These are phyloP conservation scores for Exophiala sp. DNA, from an alignment of 2,329 filamentous ascomycete species.

Conservation along the genomic window DNA sequence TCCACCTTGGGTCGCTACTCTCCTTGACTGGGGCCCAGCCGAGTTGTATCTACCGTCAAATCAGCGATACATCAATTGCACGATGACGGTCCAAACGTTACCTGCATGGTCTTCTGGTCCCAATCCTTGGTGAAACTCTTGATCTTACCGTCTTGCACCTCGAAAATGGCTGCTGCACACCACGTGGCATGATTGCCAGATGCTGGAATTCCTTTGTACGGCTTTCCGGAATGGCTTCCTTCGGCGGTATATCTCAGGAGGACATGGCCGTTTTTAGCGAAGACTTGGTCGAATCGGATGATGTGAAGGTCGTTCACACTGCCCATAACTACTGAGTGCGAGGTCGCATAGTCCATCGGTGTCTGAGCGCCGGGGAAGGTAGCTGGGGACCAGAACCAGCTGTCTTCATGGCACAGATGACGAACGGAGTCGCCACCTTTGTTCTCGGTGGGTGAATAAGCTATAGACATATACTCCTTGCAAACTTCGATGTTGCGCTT, in stretches of 20 bases:
- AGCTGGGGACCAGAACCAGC: slow-evolving; percentile 36
- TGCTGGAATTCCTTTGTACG: slow-evolving; percentile 36
- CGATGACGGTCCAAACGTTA: background rate
- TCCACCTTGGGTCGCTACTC: slow-evolving; percentile 27
- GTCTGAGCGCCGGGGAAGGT: slow-evolving; percentile 38
- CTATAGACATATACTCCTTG: slow-evolving; percentile 39
- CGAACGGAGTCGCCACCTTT: slow-evolving; percentile 33
- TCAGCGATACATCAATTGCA: background rate
- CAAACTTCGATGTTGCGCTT: slow-evolving; percentile 33
- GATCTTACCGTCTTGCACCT: slow-evolving; percentile 36
- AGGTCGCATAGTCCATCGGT: slow-evolving; percentile 38
- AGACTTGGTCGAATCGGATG: slow-evolving; percentile 35
- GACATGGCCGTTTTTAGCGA: slow-evolving; percentile 36
- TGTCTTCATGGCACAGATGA: slow-evolving; percentile 35
- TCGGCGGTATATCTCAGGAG: slow-evolving; percentile 38
- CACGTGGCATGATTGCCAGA: slow-evolving; percentile 35
- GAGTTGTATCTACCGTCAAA: slow-evolving; percentile 23
- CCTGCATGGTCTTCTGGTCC: slow-evolving; percentile 33
- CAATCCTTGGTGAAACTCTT: slow-evolving; percentile 39
- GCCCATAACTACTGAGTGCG: slow-evolving; percentile 37
- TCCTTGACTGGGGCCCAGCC: slow-evolving; percentile 27
- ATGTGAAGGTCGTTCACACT: slow-evolving; percentile 37
- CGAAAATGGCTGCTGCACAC: slow-evolving; percentile 40
- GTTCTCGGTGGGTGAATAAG: slow-evolving; percentile 37
- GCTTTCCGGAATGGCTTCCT: slow-evolving; percentile 36